Evolutionary conservation across 2,329 filamentous ascomycete genomes (phyloP).

Genomic region (Fusarium sublunatum): DNA sequence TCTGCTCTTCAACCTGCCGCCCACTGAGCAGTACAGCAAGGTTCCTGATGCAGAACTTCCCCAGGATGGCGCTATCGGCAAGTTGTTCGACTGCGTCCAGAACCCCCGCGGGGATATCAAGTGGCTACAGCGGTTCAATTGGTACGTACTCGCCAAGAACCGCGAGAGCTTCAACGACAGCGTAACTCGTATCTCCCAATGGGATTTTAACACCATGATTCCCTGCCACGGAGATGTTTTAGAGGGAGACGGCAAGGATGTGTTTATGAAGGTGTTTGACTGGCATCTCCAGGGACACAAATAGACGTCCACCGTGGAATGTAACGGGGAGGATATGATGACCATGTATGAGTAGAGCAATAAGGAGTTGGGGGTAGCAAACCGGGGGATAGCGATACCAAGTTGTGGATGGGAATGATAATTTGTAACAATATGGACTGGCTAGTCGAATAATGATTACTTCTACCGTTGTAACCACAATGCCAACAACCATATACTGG

Average conservation of each 20-base stretch:
- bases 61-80: conserved; percentile 53
- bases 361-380: conserved; percentile 6
- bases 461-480: background rate
- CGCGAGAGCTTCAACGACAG: conserved; percentile 76
- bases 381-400: conserved; percentile 25
- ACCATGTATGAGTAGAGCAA: conserved; percentile 3
- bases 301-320: background rate
- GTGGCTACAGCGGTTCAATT: conserved; percentile 83
- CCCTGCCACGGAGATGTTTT: conserved; percentile 95
- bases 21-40: conserved; percentile 87
- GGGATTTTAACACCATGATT: conserved; percentile 88
- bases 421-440: background rate
- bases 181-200: conserved; percentile 74
- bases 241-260: conserved; percentile 75
- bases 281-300: conserved; percentile 76
- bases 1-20: conserved; percentile 89
- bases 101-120: conserved; percentile 72
- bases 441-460: background rate
- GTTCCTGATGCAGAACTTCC: conserved; percentile 55
- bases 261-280: conserved; percentile 81
- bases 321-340: background rate
- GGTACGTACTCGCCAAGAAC: conserved; percentile 78
- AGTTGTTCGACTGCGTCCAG: conserved; percentile 65
- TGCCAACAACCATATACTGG: background rate
- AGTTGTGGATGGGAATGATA: background rate